Evolutionary conservation across 306 rosid species (phyloP).

Genomic region (Inga leiocalycina): DNA sequence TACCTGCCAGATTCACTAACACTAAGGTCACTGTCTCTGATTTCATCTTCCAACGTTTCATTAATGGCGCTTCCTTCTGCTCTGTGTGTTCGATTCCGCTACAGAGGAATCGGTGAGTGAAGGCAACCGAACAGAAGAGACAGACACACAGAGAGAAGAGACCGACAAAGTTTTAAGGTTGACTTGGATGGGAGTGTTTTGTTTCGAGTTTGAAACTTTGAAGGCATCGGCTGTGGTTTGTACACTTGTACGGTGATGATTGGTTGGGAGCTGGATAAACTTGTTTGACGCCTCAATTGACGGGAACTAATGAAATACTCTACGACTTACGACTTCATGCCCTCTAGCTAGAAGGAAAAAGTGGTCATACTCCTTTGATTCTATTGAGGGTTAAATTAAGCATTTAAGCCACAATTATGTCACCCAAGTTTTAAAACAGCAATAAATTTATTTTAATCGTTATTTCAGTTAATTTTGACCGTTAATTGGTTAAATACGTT

Average conservation of each 20-base stretch:
- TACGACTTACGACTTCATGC: too few species aligned
- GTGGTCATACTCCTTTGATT: too few species aligned
- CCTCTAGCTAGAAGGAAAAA: too few species aligned
- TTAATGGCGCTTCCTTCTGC: neutral
- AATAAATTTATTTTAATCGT: too few species aligned
- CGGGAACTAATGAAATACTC: neutral
- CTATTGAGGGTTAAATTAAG: too few species aligned
- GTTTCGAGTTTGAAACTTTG: too few species aligned
- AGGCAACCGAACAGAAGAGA: neutral
- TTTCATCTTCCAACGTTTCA: constrained; percentile 47
- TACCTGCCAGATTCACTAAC: constrained; percentile 67
- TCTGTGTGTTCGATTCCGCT: neutral
- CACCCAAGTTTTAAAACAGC: too few species aligned
- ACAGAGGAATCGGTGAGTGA: neutral
- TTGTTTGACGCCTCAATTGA: neutral
- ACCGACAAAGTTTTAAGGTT: neutral
- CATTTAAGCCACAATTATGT: too few species aligned
- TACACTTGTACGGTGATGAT: neutral
- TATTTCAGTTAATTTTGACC: too few species aligned
- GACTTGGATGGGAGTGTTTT: neutral
- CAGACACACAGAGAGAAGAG: neutral
- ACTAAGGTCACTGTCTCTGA: constrained; percentile 61
- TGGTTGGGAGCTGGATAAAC: neutral
- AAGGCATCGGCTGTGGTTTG: neutral
- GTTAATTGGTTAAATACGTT: too few species aligned